phyloP scores from a whole-genome alignment of 352 stramenopile species.

The Blastocystis hominis region DNA sequence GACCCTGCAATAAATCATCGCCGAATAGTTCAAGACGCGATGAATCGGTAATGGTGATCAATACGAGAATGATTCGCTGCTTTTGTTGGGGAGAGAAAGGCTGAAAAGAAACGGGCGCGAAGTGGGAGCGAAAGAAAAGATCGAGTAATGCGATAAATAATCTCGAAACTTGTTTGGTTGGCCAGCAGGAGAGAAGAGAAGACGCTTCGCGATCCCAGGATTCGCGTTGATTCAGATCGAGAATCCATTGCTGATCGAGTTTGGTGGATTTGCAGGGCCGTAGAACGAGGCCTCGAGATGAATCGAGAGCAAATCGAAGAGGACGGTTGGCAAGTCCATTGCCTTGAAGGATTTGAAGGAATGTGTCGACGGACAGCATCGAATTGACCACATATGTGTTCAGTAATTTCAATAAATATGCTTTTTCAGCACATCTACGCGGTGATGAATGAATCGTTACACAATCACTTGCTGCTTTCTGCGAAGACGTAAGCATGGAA shows the following conservation, averaged over 20 bases:
- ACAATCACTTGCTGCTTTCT: not conserved
- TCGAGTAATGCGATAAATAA: conserved; percentile 7
- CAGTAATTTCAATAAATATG: too few species aligned
- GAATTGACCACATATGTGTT: not conserved
- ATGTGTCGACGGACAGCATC: not conserved
- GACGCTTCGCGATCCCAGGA: not conserved
- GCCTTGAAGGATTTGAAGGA: not conserved
- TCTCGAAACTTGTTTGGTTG: not conserved
- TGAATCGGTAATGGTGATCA: not conserved
- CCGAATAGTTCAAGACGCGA: not conserved
- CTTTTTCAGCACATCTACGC: too few species aligned
- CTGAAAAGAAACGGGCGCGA: not conserved
- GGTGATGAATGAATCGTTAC: not conserved
- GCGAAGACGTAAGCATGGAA: conserved; percentile 23
- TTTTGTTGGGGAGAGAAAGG: too few species aligned
- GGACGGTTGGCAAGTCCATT: not conserved
- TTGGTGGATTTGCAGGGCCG: not conserved
- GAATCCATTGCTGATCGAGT: not conserved
- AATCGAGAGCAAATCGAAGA: not conserved
- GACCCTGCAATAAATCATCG: not conserved
- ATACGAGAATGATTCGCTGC: not conserved
- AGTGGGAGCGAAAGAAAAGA: not conserved
- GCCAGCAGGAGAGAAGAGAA: not conserved
- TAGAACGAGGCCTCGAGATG: not conserved
- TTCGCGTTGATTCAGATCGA: not conserved